Base-by-base conservation (phyloP, 2,329 filamentous ascomycete species). In the Aureobasidium subglaciale region DNA sequence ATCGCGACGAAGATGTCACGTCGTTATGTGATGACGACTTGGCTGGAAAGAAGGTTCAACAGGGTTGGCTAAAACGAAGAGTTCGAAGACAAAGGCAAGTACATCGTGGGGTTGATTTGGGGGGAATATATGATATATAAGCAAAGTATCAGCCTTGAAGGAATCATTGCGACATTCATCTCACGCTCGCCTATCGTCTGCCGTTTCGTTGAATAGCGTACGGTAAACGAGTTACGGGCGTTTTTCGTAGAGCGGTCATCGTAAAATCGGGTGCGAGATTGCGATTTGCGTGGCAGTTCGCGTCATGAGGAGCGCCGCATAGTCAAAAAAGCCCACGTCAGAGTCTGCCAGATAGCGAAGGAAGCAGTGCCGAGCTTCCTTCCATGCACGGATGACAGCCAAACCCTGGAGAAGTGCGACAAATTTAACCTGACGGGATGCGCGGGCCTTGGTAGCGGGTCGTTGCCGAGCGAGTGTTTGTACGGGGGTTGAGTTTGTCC, bases 121-220 rank as follows among this genome's bases (percentile, higher is more conserved):
- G n/a, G n/a, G n/a, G n/a, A n/a, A n/a, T n/a, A 18, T 24, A 15
- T 42, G 16, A 43, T 55, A 41, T 37, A 37, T 43, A 41, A 57
- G 34, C 38, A 29, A 24, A n/a, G 27, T 35, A 18, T 24, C 38
- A 25, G 25, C 40, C 43, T 38, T 4, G 11, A 22, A 32, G 18
- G 30, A 16, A 40, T 40, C 20, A 41, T 32, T 50, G 43, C 50
- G 38, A 59, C 46, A 57, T 53, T 37, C 52, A 48, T 32, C 22
- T 55, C 40, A 8, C 20, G 25, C 24, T 40, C 34, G 50, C 49
- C 48, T 35, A 32, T 24, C 38, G 29, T 53, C 54, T 46, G 54
- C 57, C 45, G 42, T 55, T 42, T 41, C 52, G 37, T 45, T 43
- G 27, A 30, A 52, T 40, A 43, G 43, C 56, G 40, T 40, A 18